phyloP scores from a whole-genome alignment of 108 stramenopile species.

The Fragilaria radians region DNA sequence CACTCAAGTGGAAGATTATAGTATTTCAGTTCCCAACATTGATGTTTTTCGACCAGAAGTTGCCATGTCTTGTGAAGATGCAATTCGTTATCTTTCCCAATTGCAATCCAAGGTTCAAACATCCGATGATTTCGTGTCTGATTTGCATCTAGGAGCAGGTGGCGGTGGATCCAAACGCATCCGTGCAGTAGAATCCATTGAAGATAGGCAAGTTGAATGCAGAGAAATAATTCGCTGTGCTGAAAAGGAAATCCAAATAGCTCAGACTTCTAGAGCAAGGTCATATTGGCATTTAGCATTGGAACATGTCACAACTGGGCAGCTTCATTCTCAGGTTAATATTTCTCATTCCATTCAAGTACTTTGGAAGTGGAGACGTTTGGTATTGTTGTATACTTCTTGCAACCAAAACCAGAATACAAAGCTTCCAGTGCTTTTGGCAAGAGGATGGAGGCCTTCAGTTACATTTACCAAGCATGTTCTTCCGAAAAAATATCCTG shows the following conservation, averaged over 20 bases:
- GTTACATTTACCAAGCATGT: background rate
- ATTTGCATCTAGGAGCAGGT: conserved; percentile 25
- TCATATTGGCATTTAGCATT: conserved; percentile 39
- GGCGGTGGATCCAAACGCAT: conserved; percentile 20
- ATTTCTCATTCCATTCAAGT: background rate
- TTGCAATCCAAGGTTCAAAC: conserved; percentile 13
- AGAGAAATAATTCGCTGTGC: conserved; percentile 13
- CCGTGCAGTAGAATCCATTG: conserved; percentile 25
- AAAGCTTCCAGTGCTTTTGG: background rate
- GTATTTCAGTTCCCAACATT: conserved; percentile 4
- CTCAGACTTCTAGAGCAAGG: conserved; percentile 18
- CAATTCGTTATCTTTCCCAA: conserved; percentile 25
- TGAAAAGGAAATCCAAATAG: conserved; percentile 2
- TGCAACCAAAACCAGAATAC: background rate
- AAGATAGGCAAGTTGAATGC: background rate
- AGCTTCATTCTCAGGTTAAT: background rate
- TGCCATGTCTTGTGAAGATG: conserved; percentile 23
- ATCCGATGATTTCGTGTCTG: conserved; percentile 26
- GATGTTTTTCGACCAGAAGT: background rate
- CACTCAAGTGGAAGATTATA: background rate
- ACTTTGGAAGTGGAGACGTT: conserved; percentile 5
- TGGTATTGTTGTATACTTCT: background rate
- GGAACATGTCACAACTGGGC: conserved; percentile 39
- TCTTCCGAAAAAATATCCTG: background rate
- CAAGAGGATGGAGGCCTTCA: background rate